Base-by-base conservation (phyloP, 2,329 filamentous ascomycete genomes). In the Ilyonectria robusta region DNA sequence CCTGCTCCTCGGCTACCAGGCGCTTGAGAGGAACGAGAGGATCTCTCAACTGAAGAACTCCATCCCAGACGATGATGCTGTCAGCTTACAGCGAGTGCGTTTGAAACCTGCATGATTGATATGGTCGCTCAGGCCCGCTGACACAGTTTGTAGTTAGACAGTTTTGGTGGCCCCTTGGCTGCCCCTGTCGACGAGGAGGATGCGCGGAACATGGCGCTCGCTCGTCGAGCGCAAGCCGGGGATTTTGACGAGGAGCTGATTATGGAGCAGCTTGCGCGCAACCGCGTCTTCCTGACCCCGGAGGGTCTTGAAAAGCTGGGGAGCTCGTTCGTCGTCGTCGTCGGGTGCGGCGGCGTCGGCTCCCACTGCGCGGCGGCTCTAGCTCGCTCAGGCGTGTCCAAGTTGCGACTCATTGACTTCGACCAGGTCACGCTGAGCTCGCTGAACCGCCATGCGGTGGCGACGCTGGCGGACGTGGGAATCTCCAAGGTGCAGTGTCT, bases 361-460 rank as follows among this genome's bases (percentile, higher is more conserved):
- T 98, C 94, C 7, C 97, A 99, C 83, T 95, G 94, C 69, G 89
- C 92, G 5, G 92, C 95, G 1, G 92, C 96, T 4, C 89, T 99
- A 33, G 92, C 94, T 6, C 91, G 96, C 33, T 97, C 95, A 0
- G 96, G 96, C 35, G 94, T 97, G 48, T 91, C 92, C n/a, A 92
- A 91, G 74, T 87, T 99, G 61, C 91, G 96, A 1, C 88, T 99
- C 42, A 90, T 99, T 72, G 96, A 99, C 81, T 99, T 99, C 79
- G 96, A 99, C 79, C 96, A 99, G 85, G 95, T 99, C 37, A 97
- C 95, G 0, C 86, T 99, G 50, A 97, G 94, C 70, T 97, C 94
- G 3, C 84, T 99, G 61, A 99, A 99, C 80, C 87, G 96, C n/a
- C 96, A 99, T 81, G 94, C 96, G 9, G 92, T 99, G 1, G 96